Percentiles rank a stretch among this genome's conserved stretches.
These are phyloP conservation scores for Cladosporium velox DNA, from an alignment of 2,329 filamentous ascomycete species.

Conservation along the genomic window DNA sequence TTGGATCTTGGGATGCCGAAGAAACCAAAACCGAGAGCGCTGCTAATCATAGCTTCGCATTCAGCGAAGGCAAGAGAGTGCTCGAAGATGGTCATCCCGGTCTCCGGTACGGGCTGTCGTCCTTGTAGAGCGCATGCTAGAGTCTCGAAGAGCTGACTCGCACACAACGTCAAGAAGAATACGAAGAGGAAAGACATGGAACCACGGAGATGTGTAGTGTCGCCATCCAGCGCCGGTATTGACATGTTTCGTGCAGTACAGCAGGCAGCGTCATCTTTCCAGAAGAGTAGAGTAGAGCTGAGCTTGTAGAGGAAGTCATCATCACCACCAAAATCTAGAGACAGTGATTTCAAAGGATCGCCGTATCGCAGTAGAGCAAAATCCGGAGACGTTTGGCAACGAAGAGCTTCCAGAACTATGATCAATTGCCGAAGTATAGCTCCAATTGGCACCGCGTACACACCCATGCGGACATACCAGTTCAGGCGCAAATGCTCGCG, in stretches of 20 bases:
- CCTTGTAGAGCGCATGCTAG: constrained; percentile 86
- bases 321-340: constrained; percentile 55
- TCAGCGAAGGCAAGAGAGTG: constrained; percentile 95
- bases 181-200: constrained; percentile 78
- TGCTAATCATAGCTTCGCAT: constrained; percentile 83
- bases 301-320: constrained; percentile 71
- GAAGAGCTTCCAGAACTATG: constrained; percentile 76
- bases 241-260: constrained; percentile 77
- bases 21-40: constrained; percentile 74
- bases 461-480: constrained; percentile 68
- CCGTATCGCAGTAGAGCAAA: constrained; percentile 51
- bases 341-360: constrained; percentile 43
- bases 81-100: constrained; percentile 94
- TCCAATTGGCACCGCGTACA: constrained; percentile 71
- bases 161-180: constrained; percentile 66
- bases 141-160: constrained; percentile 86
- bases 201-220: constrained; percentile 62
- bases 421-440: constrained; percentile 70
- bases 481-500: constrained; percentile 74
- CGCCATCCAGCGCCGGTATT: constrained; percentile 49
- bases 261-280: constrained; percentile 71
- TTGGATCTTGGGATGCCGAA: constrained; percentile 57
- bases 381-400: constrained; percentile 73
- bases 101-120: constrained; percentile 76
- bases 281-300: constrained; percentile 71